Conservation (phyloP, 2,329 filamentous ascomycete genomes). For the Pseudogymnoascus sp. region DNA sequence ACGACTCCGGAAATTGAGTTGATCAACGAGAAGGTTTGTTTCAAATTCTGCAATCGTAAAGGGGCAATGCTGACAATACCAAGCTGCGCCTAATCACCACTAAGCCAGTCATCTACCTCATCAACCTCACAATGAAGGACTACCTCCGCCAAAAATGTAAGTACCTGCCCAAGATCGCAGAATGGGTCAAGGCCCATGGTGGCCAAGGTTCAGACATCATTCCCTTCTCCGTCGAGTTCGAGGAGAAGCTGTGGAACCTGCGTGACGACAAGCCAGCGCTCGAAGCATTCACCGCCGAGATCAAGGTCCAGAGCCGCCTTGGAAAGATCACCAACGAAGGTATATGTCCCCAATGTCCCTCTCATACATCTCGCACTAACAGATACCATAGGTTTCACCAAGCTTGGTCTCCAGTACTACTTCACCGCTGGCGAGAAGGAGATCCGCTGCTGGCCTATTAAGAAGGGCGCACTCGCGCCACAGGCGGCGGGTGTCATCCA, state of each 20-base stretch:
- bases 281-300: slow-evolving; percentile 33
- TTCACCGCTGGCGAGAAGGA: slow-evolving; percentile 42
- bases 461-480: slow-evolving; percentile 32
- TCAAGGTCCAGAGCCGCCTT: slow-evolving; percentile 36
- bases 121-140: slow-evolving; percentile 42
- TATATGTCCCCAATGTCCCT: neutral
- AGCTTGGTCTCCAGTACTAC: slow-evolving; percentile 39
- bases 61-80: neutral
- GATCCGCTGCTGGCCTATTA: slow-evolving; percentile 39
- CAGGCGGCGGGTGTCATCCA: slow-evolving; percentile 38
- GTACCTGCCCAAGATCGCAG: slow-evolving; percentile 38
- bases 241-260: slow-evolving; percentile 36
- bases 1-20: slow-evolving; percentile 37
- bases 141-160: slow-evolving; percentile 41
- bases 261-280: slow-evolving; percentile 32
- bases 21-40: slow-evolving; percentile 38
- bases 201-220: slow-evolving; percentile 36
- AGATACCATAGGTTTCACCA: slow-evolving; percentile 35
- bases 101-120: slow-evolving; percentile 39
- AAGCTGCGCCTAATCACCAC: slow-evolving; percentile 37
- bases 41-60: neutral
- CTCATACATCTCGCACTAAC: neutral
- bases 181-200: slow-evolving; percentile 40
- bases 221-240: slow-evolving; percentile 40
- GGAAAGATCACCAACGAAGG: slow-evolving; percentile 37